Percentiles rank a stretch among this genome's conserved stretches.
Evolutionary conservation across 2,329 filamentous ascomycete genomes (phyloP).

Genomic region (Epicoccum nigrum): DNA sequence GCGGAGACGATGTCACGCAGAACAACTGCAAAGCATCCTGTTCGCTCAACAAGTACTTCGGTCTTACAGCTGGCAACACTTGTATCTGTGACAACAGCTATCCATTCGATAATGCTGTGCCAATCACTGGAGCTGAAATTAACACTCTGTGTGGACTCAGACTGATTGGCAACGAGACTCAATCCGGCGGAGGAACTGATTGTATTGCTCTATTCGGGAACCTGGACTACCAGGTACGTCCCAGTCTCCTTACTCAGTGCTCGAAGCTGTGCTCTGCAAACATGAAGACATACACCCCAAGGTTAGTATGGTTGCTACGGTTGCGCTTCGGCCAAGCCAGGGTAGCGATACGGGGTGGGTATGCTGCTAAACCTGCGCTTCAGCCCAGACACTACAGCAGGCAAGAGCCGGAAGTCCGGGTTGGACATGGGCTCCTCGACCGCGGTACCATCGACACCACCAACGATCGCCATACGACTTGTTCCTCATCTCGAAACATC

Average conservation of each 20-base stretch:
- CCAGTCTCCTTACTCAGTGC: conserved; percentile 8
- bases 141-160: not conserved
- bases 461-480: not conserved
- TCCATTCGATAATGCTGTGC: not conserved
- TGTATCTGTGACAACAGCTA: conserved; percentile 4
- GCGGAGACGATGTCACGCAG: not conserved
- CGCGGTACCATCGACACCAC: not conserved
- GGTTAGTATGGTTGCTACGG: conserved; percentile 3
- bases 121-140: no score
- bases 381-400: conserved; percentile 7
- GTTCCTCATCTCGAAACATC: not conserved
- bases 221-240: conserved; percentile 8
- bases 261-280: conserved; percentile 21
- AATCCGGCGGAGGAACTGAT: not conserved
- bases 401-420: conserved; percentile 5
- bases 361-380: conserved; percentile 15
- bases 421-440: not conserved
- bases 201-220: not conserved
- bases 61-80: not conserved
- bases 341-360: conserved; percentile 11
- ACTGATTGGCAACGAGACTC: not conserved
- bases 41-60: conserved; percentile 6
- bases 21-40: not conserved
- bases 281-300: not conserved
- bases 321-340: conserved; percentile 5